Base-by-base conservation (phyloP, 257 asterid genomes). In the Rubia yunnanensis region DNA sequence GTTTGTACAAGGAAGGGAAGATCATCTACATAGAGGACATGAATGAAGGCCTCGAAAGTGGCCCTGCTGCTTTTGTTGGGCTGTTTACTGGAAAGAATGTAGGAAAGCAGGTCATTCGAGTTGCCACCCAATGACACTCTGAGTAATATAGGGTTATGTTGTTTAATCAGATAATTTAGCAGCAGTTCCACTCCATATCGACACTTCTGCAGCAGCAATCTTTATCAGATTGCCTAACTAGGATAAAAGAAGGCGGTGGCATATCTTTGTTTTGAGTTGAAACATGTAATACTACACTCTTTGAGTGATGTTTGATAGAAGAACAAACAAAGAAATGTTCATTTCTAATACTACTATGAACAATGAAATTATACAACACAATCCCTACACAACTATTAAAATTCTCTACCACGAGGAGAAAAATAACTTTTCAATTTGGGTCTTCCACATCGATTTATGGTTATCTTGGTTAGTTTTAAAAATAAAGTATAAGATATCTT, bases 51-150 rank as follows among this genome's bases (percentile, higher is more conserved):
- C 69, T 79, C 27, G 81, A 76, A 62, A 76, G 72, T 30, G 73
- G 66, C 54, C 81, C 81, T 3, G 64, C 77, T 44, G 79, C 84
- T 36, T 76, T 79, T 64, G 74, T 64, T 34, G 81, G 76, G 26
- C 79, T 79, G 18, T 79, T 79, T 66, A 34, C 70, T 24, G 81
- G 84, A 9, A 39, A 60, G 48, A 79, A 79, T 72, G 70, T 73
- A 0, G 84, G 84, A 28, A 79, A 79, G 70, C 73, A 79, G 69
- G 74, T 79, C 63, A 67, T 79, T 65, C 72, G 63, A n/a, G 76
- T 75, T 2, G 63, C 83, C 63, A 34, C 9, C 48, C 30, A 18
- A 4, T 60, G 64, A 60, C n/a, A 9, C n/a, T 44, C 5, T 44
- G 52, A 3, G 52, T 44, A 44, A 15, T 14, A 44, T 15, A 44